Evolutionary conservation across 306 rosid genomes (phyloP), one percentile per base, ranked within the genome.

Genomic region (Comarum palustre): DNA sequence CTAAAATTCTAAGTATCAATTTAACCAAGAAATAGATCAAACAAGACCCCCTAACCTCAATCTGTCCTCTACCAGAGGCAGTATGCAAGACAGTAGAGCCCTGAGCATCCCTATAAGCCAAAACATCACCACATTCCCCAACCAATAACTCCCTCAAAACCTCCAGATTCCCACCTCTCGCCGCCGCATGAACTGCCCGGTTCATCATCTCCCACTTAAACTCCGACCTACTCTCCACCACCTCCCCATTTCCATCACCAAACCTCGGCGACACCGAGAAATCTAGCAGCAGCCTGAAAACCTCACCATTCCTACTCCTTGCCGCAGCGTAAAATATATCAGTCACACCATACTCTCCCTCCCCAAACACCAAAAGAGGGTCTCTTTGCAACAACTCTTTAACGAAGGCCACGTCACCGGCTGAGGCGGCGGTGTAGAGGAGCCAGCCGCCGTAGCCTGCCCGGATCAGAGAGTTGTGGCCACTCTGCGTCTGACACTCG

Each of bases 401-500:
- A 13, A 86, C 92, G 65, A 93, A 93, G 9, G 10, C 90, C 57
- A 86, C 67, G 59, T 93, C 97, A 20, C 97, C 98, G 2, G 97
- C 90, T 0, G 96, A 90, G 11, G 98, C 98, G 17, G 98, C 98
- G 2, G 97, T 90, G 84, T 93, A 93, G 14, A 93, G 89, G 41
- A 93, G 96, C 98, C 98, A 93, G 0, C 98, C 98, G 1, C 97
- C 97, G 51, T 90, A 93, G 46, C 98, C 97, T n/a, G 97, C 96
- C 22, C 96, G 80, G 72, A 90, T 58, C 32, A 93, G 94, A 48
- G 98, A 82, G 79, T 87, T 89, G 2, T 64, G 60, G 14, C 83
- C 91, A 13, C 76, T 72, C 67, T 45, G 79, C 0, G 81, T 54
- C 42, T 86, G 93, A 42, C 96, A 84, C 55, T 85, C 97, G 3